A percentile compares a stretch with the other conserved stretches of the same genome.
phyloP scores from a whole-genome alignment of 257 asterid species.

The Solanum rostratum region DNA sequence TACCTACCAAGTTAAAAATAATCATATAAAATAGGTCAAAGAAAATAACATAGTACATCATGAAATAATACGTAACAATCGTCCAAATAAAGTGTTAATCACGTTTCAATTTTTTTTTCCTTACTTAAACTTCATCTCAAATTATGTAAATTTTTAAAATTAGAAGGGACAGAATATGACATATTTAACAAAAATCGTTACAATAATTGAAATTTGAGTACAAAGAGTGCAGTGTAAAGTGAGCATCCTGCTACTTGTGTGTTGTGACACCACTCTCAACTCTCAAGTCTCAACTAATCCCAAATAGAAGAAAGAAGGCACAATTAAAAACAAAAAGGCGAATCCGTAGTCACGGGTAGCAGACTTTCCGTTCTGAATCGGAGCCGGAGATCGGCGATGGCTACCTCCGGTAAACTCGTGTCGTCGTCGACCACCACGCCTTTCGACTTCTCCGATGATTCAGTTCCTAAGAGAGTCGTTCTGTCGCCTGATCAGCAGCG shows the following conservation, averaged over 20 bases:
- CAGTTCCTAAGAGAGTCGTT: constrained; percentile 18
- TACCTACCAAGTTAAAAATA: no score
- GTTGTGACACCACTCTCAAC: no score
- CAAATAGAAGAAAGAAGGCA: not conserved
- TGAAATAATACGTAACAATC: no score
- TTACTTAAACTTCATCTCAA: no score
- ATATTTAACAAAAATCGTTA: no score
- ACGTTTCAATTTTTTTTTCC: no score
- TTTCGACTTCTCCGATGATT: constrained; percentile 35
- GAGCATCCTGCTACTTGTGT: not conserved
- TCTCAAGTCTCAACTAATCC: no score
- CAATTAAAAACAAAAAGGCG: not conserved
- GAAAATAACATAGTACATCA: no score
- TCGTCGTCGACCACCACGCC: constrained; percentile 19
- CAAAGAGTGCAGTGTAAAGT: not conserved
- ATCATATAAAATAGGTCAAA: no score
- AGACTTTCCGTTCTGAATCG: constrained; percentile 28
- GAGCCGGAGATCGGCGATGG: constrained; percentile 65
- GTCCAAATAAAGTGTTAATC: no score
- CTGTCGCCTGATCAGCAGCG: constrained; percentile 50
- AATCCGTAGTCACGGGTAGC: constrained; percentile 40
- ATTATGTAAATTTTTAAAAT: no score
- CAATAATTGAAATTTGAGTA: not conserved
- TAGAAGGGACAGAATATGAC: no score
- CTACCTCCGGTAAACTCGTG: constrained; percentile 14